Conservation (phyloP, 371 early-diverging fungal genomes). For the Actinomucor elegans region DNA sequence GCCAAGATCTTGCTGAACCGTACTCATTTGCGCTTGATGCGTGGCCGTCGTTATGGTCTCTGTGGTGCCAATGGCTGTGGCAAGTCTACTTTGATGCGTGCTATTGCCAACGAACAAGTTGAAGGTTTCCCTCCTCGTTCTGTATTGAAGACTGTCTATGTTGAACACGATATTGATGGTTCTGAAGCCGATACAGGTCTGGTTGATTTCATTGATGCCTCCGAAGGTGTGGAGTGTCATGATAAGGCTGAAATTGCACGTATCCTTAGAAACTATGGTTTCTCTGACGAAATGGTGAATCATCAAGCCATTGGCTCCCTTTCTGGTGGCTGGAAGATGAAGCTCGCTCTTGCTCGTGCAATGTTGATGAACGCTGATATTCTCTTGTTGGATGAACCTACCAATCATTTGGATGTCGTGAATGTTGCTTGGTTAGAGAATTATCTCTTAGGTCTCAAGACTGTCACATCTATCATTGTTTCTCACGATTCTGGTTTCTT, state of each 20-base stretch:
- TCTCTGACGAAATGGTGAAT: slow-evolving; percentile 65
- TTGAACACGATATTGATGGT: slow-evolving; percentile 78
- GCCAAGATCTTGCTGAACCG: slow-evolving; percentile 81
- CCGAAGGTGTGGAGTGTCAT: slow-evolving; percentile 54
- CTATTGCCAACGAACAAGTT: slow-evolving; percentile 71
- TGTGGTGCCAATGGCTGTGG: slow-evolving; percentile 88
- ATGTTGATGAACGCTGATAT: slow-evolving; percentile 85
- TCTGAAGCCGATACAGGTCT: slow-evolving; percentile 66
- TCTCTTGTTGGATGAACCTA: slow-evolving; percentile 88
- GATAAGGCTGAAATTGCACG: slow-evolving; percentile 54
- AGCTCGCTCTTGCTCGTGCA: slow-evolving; percentile 81
- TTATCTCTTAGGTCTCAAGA: slow-evolving; percentile 66
- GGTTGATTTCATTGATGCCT: slow-evolving; percentile 63
- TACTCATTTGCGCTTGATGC: slow-evolving; percentile 70
- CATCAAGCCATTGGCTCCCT: slow-evolving; percentile 68
- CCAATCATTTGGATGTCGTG: slow-evolving; percentile 86
- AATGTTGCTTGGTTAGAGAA: slow-evolving; percentile 85
- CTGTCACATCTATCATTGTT: slow-evolving; percentile 80
- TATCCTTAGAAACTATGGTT: slow-evolving; percentile 65
- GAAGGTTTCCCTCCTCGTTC: slow-evolving; percentile 80
- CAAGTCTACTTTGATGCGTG: slow-evolving; percentile 87
- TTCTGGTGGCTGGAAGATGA: slow-evolving; percentile 92
- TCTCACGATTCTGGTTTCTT: slow-evolving; percentile 90
- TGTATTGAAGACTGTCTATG: slow-evolving; percentile 70
- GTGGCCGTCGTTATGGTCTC: slow-evolving; percentile 80